These are phyloP conservation scores for Pichia heedii DNA, from an alignment of 805 yeast genomes.

Conservation along the genomic window DNA sequence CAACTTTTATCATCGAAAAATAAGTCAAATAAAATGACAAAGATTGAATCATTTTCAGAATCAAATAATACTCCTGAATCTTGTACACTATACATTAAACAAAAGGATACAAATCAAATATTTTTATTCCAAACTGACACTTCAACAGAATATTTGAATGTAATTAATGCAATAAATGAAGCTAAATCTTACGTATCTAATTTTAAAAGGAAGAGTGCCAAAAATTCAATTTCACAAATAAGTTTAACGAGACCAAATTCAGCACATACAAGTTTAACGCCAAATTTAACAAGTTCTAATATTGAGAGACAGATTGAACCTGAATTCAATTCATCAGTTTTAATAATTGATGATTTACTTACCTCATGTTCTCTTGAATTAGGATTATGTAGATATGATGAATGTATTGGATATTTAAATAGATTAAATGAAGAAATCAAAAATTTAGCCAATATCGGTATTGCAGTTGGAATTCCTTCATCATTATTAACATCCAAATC, in stretches of 20 bases:
- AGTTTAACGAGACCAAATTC: slow-evolving; percentile 28
- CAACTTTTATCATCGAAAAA: neutral
- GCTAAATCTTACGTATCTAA: slow-evolving; percentile 30
- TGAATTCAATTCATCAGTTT: slow-evolving; percentile 15
- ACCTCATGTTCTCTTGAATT: slow-evolving; percentile 43
- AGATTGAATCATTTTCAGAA: neutral
- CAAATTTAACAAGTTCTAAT: neutral
- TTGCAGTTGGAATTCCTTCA: slow-evolving; percentile 6
- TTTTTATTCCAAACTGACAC: slow-evolving; percentile 56
- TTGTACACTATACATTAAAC: slow-evolving; percentile 14
- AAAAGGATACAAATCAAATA: slow-evolving; percentile 19
- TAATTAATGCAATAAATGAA: slow-evolving; percentile 46
- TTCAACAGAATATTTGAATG: slow-evolving; percentile 44
- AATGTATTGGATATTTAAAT: slow-evolving; percentile 30
- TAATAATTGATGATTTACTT: slow-evolving; percentile 35
- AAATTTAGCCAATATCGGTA: slow-evolving; percentile 4
- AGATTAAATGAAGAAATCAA: slow-evolving; percentile 18
- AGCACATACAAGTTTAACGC: slow-evolving; percentile 35
- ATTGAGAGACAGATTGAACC: slow-evolving; percentile 16
- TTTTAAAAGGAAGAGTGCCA: slow-evolving; percentile 31
- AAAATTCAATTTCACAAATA: slow-evolving; percentile 35
- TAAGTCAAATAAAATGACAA: neutral
- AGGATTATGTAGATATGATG: slow-evolving; percentile 37
- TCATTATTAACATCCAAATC: slow-evolving; percentile 11
- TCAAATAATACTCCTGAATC: slow-evolving; percentile 1